Evolutionary conservation across 352 stramenopile species (phyloP).

Genomic region (Elongisporangium anandrum): DNA sequence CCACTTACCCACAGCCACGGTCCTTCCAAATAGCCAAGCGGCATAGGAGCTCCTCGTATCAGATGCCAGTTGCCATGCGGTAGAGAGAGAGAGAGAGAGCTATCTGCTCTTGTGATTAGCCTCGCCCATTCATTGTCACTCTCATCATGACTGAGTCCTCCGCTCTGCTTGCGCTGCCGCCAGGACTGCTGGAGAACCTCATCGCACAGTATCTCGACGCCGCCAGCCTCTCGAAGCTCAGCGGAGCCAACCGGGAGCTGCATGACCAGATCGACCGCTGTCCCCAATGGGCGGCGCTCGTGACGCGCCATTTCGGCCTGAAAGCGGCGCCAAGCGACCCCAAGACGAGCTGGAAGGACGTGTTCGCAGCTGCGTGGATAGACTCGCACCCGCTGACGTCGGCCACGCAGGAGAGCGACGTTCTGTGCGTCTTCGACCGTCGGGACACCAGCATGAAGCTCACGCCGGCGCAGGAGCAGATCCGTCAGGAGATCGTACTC

Average conservation of each 20-base stretch:
- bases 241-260: slow-evolving; percentile 25
- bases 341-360: slow-evolving; percentile 31
- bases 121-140: background rate
- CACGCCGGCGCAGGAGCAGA: slow-evolving; percentile 22
- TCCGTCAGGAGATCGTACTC: slow-evolving; percentile 57
- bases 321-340: background rate
- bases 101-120: too few relatives aligned
- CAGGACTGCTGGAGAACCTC: slow-evolving; percentile 30
- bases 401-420: slow-evolving; percentile 21
- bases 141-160: slow-evolving; percentile 3
- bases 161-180: slow-evolving; percentile 22
- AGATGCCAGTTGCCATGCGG: background rate
- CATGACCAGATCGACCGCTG: slow-evolving; percentile 24
- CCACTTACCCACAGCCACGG: background rate
- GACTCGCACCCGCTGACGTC: slow-evolving; percentile 23
- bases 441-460: slow-evolving; percentile 18
- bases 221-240: slow-evolving; percentile 24
- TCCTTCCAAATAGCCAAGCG: background rate
- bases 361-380: slow-evolving; percentile 37
- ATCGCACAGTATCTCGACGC: slow-evolving; percentile 48
- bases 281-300: slow-evolving; percentile 35
- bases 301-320: slow-evolving; percentile 34
- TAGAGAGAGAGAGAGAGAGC: background rate
- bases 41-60: background rate
- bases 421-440: slow-evolving; percentile 30